These are phyloP conservation scores for Cardiospermum halicacabum DNA, from an alignment of 345 rosid species.

Conservation along the genomic window DNA sequence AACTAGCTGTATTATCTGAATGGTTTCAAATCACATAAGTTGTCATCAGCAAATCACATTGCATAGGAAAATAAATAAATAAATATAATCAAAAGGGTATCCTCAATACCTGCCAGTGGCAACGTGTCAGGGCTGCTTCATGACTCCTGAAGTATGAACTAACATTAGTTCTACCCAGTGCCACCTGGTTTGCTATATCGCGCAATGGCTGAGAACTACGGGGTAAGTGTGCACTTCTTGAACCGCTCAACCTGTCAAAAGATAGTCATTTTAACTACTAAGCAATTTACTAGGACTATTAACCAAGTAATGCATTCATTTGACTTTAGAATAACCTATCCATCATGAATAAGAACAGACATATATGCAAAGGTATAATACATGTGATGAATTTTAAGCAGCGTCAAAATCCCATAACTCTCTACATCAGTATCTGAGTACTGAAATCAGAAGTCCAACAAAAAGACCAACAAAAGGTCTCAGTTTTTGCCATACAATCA, in stretches of 20 bases:
- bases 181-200: constrained; percentile 30
- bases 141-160: constrained; percentile 73
- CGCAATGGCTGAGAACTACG: constrained; percentile 26
- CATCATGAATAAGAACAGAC: background rate
- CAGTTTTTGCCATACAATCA: background rate
- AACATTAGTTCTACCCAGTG: constrained; percentile 53
- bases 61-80: too few relatives aligned
- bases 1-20: constrained; percentile 81
- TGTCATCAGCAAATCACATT: constrained; percentile 20
- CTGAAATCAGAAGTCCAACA: background rate
- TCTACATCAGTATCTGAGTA: background rate
- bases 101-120: constrained; percentile 78
- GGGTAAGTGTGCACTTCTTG: constrained; percentile 30
- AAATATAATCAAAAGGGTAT: constrained; percentile 13
- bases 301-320: background rate
- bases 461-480: background rate
- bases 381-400: background rate
- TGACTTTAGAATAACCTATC: background rate
- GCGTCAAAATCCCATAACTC: background rate
- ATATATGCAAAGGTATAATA: background rate
- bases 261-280: constrained; percentile 2
- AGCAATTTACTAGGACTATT: constrained; percentile 10
- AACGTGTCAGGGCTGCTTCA: constrained; percentile 70
- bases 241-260: constrained; percentile 53
- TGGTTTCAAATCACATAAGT: constrained; percentile 9